These are phyloP conservation scores for Agastache rugosa DNA, from an alignment of 257 asterid genomes.

Conservation along the genomic window DNA sequence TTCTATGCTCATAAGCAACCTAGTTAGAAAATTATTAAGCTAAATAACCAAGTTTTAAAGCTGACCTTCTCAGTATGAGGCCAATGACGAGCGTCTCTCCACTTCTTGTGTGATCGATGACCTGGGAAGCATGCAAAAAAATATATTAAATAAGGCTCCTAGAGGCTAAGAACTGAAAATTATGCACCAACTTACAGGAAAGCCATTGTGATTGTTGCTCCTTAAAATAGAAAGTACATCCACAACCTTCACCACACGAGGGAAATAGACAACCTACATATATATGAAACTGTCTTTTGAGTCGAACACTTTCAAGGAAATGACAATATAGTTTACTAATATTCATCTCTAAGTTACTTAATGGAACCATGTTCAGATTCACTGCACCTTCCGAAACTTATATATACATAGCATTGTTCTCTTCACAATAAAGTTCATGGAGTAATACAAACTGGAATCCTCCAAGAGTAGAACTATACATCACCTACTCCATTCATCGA, in stretches of 20 bases:
- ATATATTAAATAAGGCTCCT: slow-evolving; percentile 30
- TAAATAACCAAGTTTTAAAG: slow-evolving; percentile 20
- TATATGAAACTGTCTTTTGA: slow-evolving; percentile 17
- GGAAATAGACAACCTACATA: slow-evolving; percentile 85
- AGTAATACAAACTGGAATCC: not conserved
- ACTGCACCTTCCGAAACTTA: not conserved
- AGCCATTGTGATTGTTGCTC: slow-evolving; percentile 92
- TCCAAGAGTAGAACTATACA: not conserved
- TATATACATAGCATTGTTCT: not conserved
- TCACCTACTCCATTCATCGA: not conserved
- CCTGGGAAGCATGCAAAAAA: slow-evolving; percentile 50
- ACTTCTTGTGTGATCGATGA: slow-evolving; percentile 82
- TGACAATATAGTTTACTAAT: not conserved
- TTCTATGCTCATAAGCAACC: slow-evolving; percentile 1
- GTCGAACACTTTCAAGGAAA: slow-evolving; percentile 28
- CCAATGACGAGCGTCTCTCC: slow-evolving; percentile 98
- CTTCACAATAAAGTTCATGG: slow-evolving; percentile 2
- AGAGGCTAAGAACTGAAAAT: slow-evolving; percentile 24
- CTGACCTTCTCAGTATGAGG: slow-evolving; percentile 85
- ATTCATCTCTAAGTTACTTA: not conserved
- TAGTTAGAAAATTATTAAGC: not conserved
- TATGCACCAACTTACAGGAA: slow-evolving; percentile 72
- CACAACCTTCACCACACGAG: slow-evolving; percentile 89
- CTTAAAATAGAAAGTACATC: slow-evolving; percentile 84
- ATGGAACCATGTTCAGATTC: not conserved